Evolutionary conservation across 2,329 filamentous ascomycete genomes (phyloP), one percentile per base, ranked within the genome.

Genomic region (Talaromyces islandicus): DNA sequence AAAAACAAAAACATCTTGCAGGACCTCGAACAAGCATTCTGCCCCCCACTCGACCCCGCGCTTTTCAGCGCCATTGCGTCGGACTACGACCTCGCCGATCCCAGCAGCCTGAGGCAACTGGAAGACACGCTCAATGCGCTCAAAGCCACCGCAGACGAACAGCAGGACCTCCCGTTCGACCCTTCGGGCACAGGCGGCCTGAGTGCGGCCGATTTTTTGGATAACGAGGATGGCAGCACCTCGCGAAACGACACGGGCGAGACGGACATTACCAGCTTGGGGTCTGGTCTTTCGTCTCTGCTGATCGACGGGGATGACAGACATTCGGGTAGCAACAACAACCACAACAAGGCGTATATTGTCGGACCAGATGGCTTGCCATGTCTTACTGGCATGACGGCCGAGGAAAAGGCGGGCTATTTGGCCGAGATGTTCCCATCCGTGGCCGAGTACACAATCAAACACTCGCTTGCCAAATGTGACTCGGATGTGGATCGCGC

Each of bases 1-100:
- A n/a, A n/a, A n/a, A 21, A 56, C 30, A 29, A 19, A 30, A 32
- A 27, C 25, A 19, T 19, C 21, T 5, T 30, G 6, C 53, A 77
- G 75, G 72, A 74, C 50, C 66, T 78, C 25, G 70, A 92, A 86
- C 81, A 86, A 63, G 85, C 88, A 64, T 93, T 91, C 69, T 87
- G 87, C 70, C 84, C 88, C 25, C 83, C 88, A 19, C 75, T 97
- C 46, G 92, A 97, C 66, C 85, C 91, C 64, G 84, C 90, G 0
- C 81, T 93, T 12, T 84, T 97, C 61, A 82, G 88, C 58, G 88
- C 91, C 4, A 89, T 97, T 55, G 79, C 86, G 5, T 84, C 79
- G 57, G 93, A 97, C 69, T 90, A 86, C 73, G 83, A 92, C 66
- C 77, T 92, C 19, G 70, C 75, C 2, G 73, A 85, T 24, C 67